phyloP scores from a whole-genome alignment of 805 yeast genomes.

The Tetrapisispora iriomotensis region DNA sequence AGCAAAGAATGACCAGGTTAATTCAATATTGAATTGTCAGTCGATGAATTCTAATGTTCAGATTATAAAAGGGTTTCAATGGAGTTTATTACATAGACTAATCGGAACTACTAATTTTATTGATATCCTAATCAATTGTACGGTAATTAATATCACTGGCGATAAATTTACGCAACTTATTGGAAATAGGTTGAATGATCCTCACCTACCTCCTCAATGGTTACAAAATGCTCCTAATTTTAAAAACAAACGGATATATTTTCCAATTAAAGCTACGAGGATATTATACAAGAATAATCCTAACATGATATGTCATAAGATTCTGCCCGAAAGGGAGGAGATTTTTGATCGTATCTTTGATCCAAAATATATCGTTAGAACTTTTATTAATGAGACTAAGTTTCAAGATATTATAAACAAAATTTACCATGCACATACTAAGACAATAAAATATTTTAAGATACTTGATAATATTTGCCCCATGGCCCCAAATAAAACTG shows the following conservation, averaged over 20 bases:
- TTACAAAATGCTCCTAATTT: background rate
- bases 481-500: background rate
- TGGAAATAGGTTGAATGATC: constrained; percentile 16
- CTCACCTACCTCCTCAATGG: constrained; percentile 14
- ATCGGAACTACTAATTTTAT: constrained; percentile 36
- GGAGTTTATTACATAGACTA: constrained; percentile 33
- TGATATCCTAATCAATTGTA: constrained; percentile 30
- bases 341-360: constrained; percentile 7
- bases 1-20: constrained; percentile 23
- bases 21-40: constrained; percentile 25
- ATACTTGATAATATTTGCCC: constrained; percentile 32
- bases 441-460: constrained; percentile 26
- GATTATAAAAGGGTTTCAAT: constrained; percentile 34
- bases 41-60: constrained; percentile 33
- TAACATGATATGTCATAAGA: constrained; percentile 2
- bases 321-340: constrained; percentile 8
- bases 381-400: constrained; percentile 10
- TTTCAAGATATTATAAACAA: constrained; percentile 4
- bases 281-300: constrained; percentile 4
- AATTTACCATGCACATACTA: constrained; percentile 29
- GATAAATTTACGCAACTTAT: constrained; percentile 12
- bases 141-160: constrained; percentile 22
- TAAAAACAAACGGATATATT: background rate
- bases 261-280: background rate
- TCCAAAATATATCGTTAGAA: constrained; percentile 18